Evolutionary conservation across 352 stramenopile species (phyloP), one percentile per base, ranked within the genome.

Genomic region (Phytophthora foliorum): DNA sequence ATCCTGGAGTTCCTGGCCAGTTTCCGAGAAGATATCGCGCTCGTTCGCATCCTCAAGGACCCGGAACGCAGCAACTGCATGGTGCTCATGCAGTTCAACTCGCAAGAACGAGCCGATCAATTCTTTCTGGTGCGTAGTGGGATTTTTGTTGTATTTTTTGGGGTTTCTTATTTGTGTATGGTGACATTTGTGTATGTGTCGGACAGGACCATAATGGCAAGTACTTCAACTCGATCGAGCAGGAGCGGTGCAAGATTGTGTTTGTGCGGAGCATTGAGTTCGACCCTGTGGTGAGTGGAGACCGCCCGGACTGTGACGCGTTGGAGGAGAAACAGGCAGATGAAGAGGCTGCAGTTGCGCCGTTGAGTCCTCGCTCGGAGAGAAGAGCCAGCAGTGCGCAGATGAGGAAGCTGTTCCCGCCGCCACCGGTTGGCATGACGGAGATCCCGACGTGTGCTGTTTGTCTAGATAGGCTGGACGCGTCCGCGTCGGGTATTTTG

Each of bases 211-310:
- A 95, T 67, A 97, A 97, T 46, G 89, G 91, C 61, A 94, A 84
- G 29, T 95, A 93, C 59, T 98, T 97, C 70, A 97, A 96, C 72
- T 97, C 91, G 56, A 96, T 98, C 44, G 90, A 97, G 77, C 88
- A 90, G 39, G 88, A 97, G 58, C 81, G 84, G 8, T 97, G 90
- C 74, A 92, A 93, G 51, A 92, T 97, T 67, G 90, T 97, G 48
- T 97, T 98, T 69, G 90, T 97, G 42, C 75, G 84, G 53, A 91
- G 81, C 56, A 94, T 97, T 54, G 86, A 91, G 74, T 97, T 97
- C 63, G 88, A 95, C 67, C 49, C 75, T 0, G 63, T 88, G 16
- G 34, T 82, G 16, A 65, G 72, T 53, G 42, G 42, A 49, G 46
- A 71, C 41, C 27, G 60, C 24, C 24, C 58, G 4, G 55, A 77